These are phyloP conservation scores for Rhytidiadelphus loreus DNA, from an alignment of 225 moss, liverwort and hornwort genomes.

Conservation along the genomic window DNA sequence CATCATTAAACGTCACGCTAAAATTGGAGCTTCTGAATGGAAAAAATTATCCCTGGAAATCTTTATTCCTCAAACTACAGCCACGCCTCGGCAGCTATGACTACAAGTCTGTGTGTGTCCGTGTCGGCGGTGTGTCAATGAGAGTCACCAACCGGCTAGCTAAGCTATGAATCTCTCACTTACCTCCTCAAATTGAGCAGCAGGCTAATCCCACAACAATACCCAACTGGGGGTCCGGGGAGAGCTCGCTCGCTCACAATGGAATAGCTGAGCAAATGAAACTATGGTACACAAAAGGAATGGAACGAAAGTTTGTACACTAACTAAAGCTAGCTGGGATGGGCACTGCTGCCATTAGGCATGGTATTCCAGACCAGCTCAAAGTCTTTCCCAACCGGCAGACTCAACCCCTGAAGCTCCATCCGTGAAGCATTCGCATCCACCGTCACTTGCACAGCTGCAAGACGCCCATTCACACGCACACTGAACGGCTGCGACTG, in stretches of 20 bases:
- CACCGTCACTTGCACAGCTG: slow-evolving; percentile 9
- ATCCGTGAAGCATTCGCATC: slow-evolving; percentile 7
- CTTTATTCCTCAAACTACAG: not conserved
- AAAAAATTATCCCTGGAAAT: not conserved
- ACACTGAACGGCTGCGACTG: slow-evolving; percentile 29
- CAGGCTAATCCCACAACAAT: not conserved
- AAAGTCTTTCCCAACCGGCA: slow-evolving; percentile 11
- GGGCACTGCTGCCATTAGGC: slow-evolving; percentile 12
- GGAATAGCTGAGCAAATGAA: not conserved
- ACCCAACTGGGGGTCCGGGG: not conserved
- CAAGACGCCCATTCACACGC: slow-evolving; percentile 13
- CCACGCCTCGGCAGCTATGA: not conserved
- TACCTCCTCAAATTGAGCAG: not conserved
- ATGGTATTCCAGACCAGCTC: slow-evolving; percentile 31
- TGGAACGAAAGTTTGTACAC: not conserved
- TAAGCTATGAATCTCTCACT: not conserved
- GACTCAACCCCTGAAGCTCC: slow-evolving; percentile 14
- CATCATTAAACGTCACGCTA: not conserved
- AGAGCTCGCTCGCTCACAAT: not conserved
- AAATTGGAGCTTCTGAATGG: not conserved
- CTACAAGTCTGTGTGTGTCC: not conserved
- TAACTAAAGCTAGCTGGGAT: not conserved
- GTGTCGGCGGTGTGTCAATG: not conserved
- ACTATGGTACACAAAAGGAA: not conserved
- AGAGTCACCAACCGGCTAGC: not conserved